Base-by-base conservation (phyloP, 169 alveolate genomes). In the Cryptosporidium viatorum region DNA sequence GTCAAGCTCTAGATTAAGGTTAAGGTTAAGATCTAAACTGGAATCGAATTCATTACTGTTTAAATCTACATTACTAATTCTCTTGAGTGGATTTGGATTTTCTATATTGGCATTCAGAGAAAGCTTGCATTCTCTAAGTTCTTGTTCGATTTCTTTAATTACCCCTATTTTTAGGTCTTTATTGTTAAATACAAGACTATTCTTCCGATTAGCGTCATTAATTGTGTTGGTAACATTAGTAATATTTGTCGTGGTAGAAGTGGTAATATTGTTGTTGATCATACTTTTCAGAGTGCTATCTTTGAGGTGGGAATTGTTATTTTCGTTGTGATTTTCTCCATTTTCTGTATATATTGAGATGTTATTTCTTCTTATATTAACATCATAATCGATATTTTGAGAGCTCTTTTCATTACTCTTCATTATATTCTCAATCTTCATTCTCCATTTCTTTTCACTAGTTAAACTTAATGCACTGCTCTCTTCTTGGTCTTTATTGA, bases 91-190 rank as follows among this genome's bases (percentile, higher is more conserved):
- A 48, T 48, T 48, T 12, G n/a, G 21, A 48, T 10, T 12, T 35
- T 31, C 45, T 31, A n/a, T 33, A 62, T 6, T 21, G 35, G 33
- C 6, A 37, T 39, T 43, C 39, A 73, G n/a, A 37, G 86, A 73
- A 18, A 73, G 68, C 18, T 50, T 73, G 33, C 86, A 73, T 14
- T 59, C 50, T 23, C 55, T 73, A 16, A 73, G 58, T 50, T 73
- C 86, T 23, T 55, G 21, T 37, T 73, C 70, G 31, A 73, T 73
- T 41, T 73, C 86, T 33, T 31, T 73, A 33, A 73, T 73, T 33
- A 73, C 71, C 1, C 68, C 86, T 29, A 26, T 73, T 29, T 58
- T 73, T 58, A 73, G 39, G 51, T 73, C 86, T 23, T 14, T 73
- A 31, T n/a, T 35, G 33, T n/a, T 31, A 21, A 59, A 59, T 48